Percentiles rank a stretch among this genome's conserved stretches.
These are phyloP conservation scores for Microsporum canis DNA, from an alignment of 2,329 filamentous ascomycete species.

Conservation along the genomic window DNA sequence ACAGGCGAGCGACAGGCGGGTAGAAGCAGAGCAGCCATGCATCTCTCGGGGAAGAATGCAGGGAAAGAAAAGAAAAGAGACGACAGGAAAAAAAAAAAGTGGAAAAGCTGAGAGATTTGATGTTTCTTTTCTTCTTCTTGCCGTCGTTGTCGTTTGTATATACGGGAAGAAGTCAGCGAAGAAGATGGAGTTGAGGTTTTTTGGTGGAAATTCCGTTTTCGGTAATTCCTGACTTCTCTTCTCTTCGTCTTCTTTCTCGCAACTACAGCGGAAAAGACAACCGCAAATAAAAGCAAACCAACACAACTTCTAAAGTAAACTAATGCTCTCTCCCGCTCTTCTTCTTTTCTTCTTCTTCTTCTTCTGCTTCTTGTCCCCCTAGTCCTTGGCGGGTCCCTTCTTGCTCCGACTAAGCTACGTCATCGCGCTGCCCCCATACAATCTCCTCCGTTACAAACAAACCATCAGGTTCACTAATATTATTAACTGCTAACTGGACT, in stretches of 20 bases:
- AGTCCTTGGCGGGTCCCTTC: neutral
- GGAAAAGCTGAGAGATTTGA: neutral
- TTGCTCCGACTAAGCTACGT: neutral
- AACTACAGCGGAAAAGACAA: no score
- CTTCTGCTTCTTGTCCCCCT: neutral
- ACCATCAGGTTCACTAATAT: neutral
- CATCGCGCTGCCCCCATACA: conserved; percentile 1
- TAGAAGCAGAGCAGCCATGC: neutral
- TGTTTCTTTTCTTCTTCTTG: no score
- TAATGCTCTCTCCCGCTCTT: neutral
- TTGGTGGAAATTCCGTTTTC: neutral
- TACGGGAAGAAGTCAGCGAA: neutral
- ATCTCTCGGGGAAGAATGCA: neutral
- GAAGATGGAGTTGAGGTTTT: neutral
- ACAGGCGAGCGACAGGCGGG: neutral
- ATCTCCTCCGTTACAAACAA: neutral
- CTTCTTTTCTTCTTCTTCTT: neutral
- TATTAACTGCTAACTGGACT: neutral
- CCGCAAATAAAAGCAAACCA: neutral
- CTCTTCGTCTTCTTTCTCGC: neutral
- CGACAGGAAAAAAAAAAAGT: neutral
- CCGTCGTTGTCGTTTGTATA: neutral
- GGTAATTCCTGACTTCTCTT: neutral
- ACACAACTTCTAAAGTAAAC: neutral
- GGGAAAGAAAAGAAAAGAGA: neutral